Conservation (phyloP, 441 rosid species). For the Populus hybrid region DNA sequence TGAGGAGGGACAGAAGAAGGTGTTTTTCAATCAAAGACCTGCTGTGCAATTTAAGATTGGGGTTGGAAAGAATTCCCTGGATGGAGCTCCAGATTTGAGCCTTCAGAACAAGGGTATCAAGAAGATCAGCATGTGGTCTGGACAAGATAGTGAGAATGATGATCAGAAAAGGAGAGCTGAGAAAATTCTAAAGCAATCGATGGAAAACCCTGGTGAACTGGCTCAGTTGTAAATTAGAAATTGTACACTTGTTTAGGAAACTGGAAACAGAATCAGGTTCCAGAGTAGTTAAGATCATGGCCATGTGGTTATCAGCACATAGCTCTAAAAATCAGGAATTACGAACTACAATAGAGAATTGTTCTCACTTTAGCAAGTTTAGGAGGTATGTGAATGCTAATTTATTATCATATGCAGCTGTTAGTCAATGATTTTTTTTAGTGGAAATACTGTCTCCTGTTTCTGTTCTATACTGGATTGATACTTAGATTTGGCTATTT, state of each 20-base stretch:
- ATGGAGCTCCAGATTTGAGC: slow-evolving; percentile 21
- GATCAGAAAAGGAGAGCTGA: slow-evolving; percentile 47
- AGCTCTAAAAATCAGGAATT: slow-evolving; percentile 28
- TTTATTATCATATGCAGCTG: slow-evolving; percentile 30
- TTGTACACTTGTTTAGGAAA: slow-evolving; percentile 42
- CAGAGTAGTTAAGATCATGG: slow-evolving; percentile 28
- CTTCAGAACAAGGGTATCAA: slow-evolving; percentile 30
- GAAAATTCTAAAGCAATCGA: slow-evolving; percentile 44
- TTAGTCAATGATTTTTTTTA: slow-evolving; percentile 41
- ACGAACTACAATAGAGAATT: slow-evolving; percentile 29
- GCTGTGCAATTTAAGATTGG: slow-evolving; percentile 62
- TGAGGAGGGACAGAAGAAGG: slow-evolving; percentile 36
- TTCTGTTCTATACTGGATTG: slow-evolving; percentile 10
- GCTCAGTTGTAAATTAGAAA: slow-evolving; percentile 61
- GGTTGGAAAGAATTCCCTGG: slow-evolving; percentile 35
- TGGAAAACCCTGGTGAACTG: slow-evolving; percentile 39
- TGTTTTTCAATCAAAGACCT: slow-evolving; percentile 43
- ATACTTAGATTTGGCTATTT: slow-evolving; percentile 11
- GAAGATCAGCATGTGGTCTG: slow-evolving; percentile 34
- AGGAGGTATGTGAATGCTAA: slow-evolving; percentile 43
- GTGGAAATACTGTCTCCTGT: slow-evolving; percentile 32
- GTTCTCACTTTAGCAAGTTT: slow-evolving; percentile 38
- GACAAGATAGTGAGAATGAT: slow-evolving; percentile 41
- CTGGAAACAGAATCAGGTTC: slow-evolving; percentile 44
- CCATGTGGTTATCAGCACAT: slow-evolving; percentile 36